These are phyloP conservation scores for Suillus sp. DNA, from an alignment of 768 basidiomycete species.

Conservation along the genomic window DNA sequence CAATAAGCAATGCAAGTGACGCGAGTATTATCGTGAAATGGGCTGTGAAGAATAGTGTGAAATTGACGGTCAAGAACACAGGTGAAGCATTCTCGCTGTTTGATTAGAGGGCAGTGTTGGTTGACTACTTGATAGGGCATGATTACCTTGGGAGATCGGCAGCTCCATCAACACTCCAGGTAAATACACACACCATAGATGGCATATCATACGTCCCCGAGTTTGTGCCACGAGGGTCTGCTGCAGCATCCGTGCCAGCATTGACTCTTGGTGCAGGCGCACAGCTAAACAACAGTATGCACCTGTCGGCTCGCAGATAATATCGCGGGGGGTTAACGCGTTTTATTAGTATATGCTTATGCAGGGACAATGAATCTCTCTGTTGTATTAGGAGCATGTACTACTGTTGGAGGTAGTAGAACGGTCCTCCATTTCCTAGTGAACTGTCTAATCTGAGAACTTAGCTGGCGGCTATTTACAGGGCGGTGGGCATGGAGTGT, in stretches of 20 bases:
- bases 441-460: neutral
- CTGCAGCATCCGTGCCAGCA: conserved; percentile 19
- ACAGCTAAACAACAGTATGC: conserved; percentile 19
- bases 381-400: conserved; percentile 22
- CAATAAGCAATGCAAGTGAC: conserved; percentile 22
- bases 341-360: conserved; percentile 20
- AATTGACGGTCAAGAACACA: conserved; percentile 27
- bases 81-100: conserved; percentile 14
- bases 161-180: conserved; percentile 28
- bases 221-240: conserved; percentile 25
- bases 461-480: conserved; percentile 50
- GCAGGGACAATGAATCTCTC: conserved; percentile 20
- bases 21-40: conserved; percentile 24
- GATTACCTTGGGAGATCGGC: conserved; percentile 27
- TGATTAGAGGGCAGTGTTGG: neutral
- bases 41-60: conserved; percentile 23
- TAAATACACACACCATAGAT: conserved; percentile 22
- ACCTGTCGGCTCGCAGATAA: neutral
- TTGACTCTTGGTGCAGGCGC: conserved; percentile 24
- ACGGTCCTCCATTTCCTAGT: neutral
- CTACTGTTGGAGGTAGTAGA: conserved; percentile 24
- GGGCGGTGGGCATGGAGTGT: conserved; percentile 50
- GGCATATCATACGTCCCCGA: conserved; percentile 18
- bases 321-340: neutral
- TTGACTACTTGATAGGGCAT: conserved; percentile 19